These are phyloP conservation scores for Suhomyces xylopsoci DNA, from an alignment of 805 yeast genomes.

Conservation along the genomic window DNA sequence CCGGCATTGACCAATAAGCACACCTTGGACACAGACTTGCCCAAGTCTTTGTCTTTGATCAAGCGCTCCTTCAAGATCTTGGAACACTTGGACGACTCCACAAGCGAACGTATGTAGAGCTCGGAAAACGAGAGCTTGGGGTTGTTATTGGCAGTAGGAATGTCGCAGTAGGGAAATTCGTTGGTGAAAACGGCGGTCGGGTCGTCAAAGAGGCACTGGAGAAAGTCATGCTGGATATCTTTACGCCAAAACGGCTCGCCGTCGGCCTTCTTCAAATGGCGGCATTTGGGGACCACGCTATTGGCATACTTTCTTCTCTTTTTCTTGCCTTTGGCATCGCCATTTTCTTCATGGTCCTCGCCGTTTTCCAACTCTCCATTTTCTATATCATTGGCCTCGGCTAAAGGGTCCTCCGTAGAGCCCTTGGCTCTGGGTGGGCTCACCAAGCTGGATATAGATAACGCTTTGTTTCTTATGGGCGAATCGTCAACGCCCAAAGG, in stretches of 20 bases:
- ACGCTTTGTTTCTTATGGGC: not conserved
- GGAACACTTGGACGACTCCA: constrained; percentile 80
- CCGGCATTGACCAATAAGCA: constrained; percentile 89
- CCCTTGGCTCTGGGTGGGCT: not conserved
- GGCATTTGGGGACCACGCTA: constrained; percentile 25
- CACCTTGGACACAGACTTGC: constrained; percentile 72
- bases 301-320: constrained; percentile 17
- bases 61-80: constrained; percentile 78
- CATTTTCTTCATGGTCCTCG: constrained; percentile 5
- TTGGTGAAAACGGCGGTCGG: constrained; percentile 65
- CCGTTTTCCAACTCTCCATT: not conserved
- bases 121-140: constrained; percentile 75
- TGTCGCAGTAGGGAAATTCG: constrained; percentile 45
- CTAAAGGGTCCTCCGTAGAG: not conserved
- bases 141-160: constrained; percentile 31
- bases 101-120: constrained; percentile 74
- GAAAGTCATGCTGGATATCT: constrained; percentile 83
- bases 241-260: constrained; percentile 89
- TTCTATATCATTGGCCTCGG: not conserved
- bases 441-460: constrained; percentile 10
- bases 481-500: not conserved
- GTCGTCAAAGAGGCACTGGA: constrained; percentile 63
- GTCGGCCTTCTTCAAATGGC: constrained; percentile 81
- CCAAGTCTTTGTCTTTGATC: constrained; percentile 56
- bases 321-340: constrained; percentile 10